Evolutionary conservation across 768 basidiomycete genomes (phyloP).

Genomic region (Psilocybe cyanescens): DNA sequence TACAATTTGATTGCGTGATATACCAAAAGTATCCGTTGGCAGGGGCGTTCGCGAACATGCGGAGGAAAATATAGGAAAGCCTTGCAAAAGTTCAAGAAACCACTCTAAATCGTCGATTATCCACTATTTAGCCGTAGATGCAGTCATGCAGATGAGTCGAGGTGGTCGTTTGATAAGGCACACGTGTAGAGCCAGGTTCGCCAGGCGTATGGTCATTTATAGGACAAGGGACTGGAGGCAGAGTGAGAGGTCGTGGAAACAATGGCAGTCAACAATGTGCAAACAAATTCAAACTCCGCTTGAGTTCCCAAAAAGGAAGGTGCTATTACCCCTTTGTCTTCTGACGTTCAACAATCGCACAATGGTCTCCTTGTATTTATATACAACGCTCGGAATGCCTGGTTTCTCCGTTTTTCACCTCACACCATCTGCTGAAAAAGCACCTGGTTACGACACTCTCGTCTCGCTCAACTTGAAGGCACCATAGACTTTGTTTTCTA

Average conservation of each 20-base stretch:
- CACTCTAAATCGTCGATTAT: too few relatives aligned
- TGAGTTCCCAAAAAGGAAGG: slow-evolving; percentile 29
- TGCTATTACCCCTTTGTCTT: slow-evolving; percentile 30
- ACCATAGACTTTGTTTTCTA: slow-evolving; percentile 12
- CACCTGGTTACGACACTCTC: slow-evolving; percentile 10
- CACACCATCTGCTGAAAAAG: slow-evolving; percentile 15
- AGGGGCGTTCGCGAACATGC: too few relatives aligned
- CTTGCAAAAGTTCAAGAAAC: too few relatives aligned
- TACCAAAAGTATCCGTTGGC: too few relatives aligned
- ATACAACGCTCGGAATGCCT: slow-evolving; percentile 20
- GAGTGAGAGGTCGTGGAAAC: slow-evolving; percentile 5
- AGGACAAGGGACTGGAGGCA: slow-evolving; percentile 6
- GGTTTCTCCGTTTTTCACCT: slow-evolving; percentile 15
- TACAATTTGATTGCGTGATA: too few relatives aligned
- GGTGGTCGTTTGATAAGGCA: not conserved
- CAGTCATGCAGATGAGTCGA: not conserved
- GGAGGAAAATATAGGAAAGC: too few relatives aligned
- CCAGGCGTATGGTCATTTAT: not conserved
- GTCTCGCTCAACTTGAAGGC: slow-evolving; percentile 1
- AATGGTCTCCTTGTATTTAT: slow-evolving; percentile 28
- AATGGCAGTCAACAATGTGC: slow-evolving; percentile 12
- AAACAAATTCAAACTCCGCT: slow-evolving; percentile 19
- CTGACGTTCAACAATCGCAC: slow-evolving; percentile 23
- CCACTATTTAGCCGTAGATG: too few relatives aligned
- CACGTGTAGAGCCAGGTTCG: not conserved